A percentile compares a stretch with the other conserved stretches of the same genome.
These are phyloP conservation scores for Cryptosporidium sp. DNA, from an alignment of 169 alveolate species.

Conservation along the genomic window DNA sequence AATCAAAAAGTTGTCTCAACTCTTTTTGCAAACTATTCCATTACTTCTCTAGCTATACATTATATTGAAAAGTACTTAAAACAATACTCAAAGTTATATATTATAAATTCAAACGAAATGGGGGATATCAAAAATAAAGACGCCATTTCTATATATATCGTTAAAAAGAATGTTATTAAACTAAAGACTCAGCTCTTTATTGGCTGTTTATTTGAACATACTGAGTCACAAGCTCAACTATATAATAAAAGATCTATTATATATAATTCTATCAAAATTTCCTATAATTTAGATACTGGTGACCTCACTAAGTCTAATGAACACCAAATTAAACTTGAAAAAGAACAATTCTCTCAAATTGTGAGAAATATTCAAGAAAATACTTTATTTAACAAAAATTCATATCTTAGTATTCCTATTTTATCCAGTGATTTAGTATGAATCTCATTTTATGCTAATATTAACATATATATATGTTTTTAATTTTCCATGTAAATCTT, in stretches of 20 bases:
- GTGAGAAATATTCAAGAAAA: background rate
- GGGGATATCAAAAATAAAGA: background rate
- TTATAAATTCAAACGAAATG: background rate
- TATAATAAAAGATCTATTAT: background rate
- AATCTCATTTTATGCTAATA: too few species aligned
- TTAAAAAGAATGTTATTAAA: conserved; percentile 18
- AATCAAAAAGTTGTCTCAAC: background rate
- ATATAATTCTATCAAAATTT: conserved; percentile 1
- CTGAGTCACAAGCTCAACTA: background rate
- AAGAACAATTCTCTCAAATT: background rate
- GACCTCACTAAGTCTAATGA: background rate
- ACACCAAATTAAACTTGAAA: background rate
- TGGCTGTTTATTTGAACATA: background rate
- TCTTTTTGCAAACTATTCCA: conserved; percentile 20
- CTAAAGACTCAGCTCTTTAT: background rate
- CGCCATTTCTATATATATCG: background rate
- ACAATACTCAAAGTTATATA: conserved; percentile 21
- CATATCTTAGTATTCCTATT: conserved; percentile 5
- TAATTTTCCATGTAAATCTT: background rate
- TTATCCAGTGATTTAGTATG: background rate
- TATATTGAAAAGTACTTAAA: conserved; percentile 23
- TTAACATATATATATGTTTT: too few species aligned
- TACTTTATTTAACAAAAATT: background rate
- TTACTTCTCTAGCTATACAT: conserved; percentile 3
- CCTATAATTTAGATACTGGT: background rate